These are phyloP conservation scores for Hirschfeldia incana DNA, from an alignment of 345 rosid species.

Conservation along the genomic window DNA sequence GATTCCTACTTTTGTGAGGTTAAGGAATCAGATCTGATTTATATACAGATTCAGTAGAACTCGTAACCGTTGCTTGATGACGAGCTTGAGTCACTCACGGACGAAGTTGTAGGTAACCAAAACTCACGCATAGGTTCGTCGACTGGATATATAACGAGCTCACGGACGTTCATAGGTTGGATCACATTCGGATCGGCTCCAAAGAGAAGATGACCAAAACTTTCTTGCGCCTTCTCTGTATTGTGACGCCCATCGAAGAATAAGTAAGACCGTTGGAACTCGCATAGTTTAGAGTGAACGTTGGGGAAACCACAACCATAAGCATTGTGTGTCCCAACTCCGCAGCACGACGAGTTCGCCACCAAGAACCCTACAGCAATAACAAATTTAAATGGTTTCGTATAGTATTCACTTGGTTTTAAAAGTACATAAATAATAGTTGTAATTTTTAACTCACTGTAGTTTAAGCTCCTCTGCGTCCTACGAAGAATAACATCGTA, in stretches of 20 bases:
- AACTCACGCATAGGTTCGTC: constrained; percentile 34
- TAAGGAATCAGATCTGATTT: not conserved
- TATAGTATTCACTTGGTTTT: not conserved
- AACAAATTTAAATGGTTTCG: not conserved
- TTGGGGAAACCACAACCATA: constrained; percentile 31
- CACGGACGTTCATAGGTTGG: constrained; percentile 35
- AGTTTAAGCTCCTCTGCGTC: not conserved
- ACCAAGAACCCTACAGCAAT: not conserved
- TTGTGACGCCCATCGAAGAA: constrained; percentile 44
- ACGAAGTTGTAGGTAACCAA: constrained; percentile 11
- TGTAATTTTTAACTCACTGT: not conserved
- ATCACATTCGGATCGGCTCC: constrained; percentile 35
- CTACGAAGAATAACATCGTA: constrained; percentile 4
- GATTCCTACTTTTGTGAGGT: not conserved
- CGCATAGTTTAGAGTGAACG: constrained; percentile 34
- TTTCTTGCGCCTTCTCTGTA: constrained; percentile 37
- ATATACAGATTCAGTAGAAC: constrained; percentile 13
- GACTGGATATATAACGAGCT: constrained; percentile 21
- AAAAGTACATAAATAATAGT: not conserved
- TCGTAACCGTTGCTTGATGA: constrained; percentile 14
- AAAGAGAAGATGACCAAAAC: constrained; percentile 32
- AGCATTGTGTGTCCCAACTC: constrained; percentile 22
- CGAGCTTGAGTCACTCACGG: constrained; percentile 10
- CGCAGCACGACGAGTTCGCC: constrained; percentile 16
- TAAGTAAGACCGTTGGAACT: constrained; percentile 36